phyloP scores from a whole-genome alignment of 306 rosid genomes.

The Clitoria ternatea region DNA sequence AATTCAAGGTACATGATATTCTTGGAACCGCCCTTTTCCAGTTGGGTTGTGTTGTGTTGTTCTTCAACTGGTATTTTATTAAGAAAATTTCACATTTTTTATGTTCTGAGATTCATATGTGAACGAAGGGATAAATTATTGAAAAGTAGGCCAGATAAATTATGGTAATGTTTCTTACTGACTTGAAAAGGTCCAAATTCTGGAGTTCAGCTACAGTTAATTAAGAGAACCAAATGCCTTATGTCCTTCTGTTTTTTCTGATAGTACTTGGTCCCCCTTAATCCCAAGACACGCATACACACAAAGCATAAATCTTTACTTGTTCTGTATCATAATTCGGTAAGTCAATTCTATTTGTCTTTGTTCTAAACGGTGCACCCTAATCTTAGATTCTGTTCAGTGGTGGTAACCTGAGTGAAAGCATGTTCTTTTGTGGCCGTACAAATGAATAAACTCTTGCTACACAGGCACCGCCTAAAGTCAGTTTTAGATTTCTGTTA shows the following conservation, averaged over 20 bases:
- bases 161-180: too few species aligned
- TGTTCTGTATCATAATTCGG: not conserved
- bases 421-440: not conserved
- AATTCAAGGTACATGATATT: conserved; percentile 29
- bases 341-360: not conserved
- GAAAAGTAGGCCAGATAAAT: conserved; percentile 6
- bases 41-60: not conserved
- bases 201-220: not conserved
- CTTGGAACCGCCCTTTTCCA: not conserved
- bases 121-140: not conserved
- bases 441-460: not conserved
- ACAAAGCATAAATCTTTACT: not conserved
- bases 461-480: too few species aligned
- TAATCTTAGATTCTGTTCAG: not conserved
- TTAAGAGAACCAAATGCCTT: not conserved
- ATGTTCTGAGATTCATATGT: not conserved
- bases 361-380: not conserved
- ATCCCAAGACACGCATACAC: too few species aligned
- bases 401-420: not conserved
- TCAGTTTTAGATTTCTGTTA: too few species aligned
- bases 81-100: not conserved
- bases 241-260: not conserved
- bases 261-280: too few species aligned
- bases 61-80: conserved; percentile 7
- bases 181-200: too few species aligned